A percentile compares a stretch with the other conserved stretches of the same genome.
phyloP scores from a whole-genome alignment of 306 rosid genomes.

The Citrullus colocynthis region DNA sequence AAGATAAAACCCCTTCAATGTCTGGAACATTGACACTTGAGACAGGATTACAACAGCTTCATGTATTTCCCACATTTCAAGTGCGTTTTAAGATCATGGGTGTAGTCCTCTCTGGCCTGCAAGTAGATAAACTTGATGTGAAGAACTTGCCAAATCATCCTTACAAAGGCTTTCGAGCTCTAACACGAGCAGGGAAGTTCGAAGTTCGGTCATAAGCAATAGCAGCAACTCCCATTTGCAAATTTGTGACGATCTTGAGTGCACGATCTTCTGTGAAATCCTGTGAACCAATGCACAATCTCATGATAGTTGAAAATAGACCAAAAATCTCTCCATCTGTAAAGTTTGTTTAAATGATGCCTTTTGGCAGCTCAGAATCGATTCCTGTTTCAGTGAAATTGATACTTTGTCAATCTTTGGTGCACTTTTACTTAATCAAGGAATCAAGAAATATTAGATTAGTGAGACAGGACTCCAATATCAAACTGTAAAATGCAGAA shows the following conservation, averaged over 20 bases:
- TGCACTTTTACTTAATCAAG: not conserved
- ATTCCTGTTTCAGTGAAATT: not conserved
- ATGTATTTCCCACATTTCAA: conserved; percentile 73
- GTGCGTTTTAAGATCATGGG: conserved; percentile 79
- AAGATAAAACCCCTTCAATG: conserved; percentile 83
- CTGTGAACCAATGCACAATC: not conserved
- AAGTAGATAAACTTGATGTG: conserved; percentile 73
- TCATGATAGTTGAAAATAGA: not conserved
- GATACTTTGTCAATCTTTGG: not conserved
- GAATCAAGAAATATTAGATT: not conserved
- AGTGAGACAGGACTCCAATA: not conserved
- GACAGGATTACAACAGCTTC: conserved; percentile 68
- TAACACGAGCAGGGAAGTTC: conserved; percentile 69
- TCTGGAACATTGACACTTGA: conserved; percentile 76
- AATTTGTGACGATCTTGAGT: not conserved
- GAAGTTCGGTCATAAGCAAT: conserved; percentile 56
- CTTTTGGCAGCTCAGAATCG: not conserved
- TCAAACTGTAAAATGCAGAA: not conserved
- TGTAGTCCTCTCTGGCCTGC: conserved; percentile 76
- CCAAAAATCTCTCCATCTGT: not conserved
- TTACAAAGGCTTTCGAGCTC: conserved; percentile 88
- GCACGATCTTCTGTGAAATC: not conserved
- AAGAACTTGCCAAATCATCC: conserved; percentile 50
- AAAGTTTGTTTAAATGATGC: not conserved
- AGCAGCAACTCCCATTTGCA: not conserved